Evolutionary conservation across 768 basidiomycete genomes (phyloP), one percentile per base, ranked within the genome.

Genomic region (Leccinellum luteum): DNA sequence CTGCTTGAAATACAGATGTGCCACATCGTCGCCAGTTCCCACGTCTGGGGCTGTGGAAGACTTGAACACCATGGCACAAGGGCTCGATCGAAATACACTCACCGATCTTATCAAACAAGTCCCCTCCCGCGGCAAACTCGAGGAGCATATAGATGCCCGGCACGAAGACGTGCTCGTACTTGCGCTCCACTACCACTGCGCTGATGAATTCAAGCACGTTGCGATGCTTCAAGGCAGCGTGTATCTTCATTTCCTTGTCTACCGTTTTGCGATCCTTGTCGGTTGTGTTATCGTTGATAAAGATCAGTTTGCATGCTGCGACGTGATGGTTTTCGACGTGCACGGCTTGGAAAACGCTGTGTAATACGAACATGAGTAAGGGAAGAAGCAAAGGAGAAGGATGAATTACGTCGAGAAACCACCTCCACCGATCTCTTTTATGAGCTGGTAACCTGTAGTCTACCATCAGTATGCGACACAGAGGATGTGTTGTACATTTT

Each of bases 31-130:
- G 23, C 83, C 81, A 3, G 95, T 79, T 6, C 97, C 97, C 7
- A 91, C 79, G 70, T 98, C 92, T 1, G 97, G 94, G 3, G 88
- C 97, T 98, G 63, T 34, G 38, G 27, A 32, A 56, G 21, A 55
- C 38, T 35, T 52, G 25, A 56, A 45, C 7, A 15, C 2, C 44
- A 50, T 34, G 47, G 32, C 52, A 45, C 23, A 21, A 30, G 19
- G 3, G 44, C 8, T 13, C 32, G 52, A 1, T 31, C 10, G 21
- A 48, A 1, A 43, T 49, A 62, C 51, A 72, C 89, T 44, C 66
- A 96, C 96, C 91, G 52, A 99, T 99, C 78, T 98, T 99, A 73
- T 99, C 97, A 71, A 99, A 99, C 31, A 99, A 75, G 72, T 98
- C 97, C 0, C 97, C 97, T 21, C 94, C 95, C 1, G 85, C 85